Evolutionary conservation across 2,329 filamentous ascomycete species (phyloP), one percentile per base, ranked within the genome.

Genomic region (Apiospora sp.): DNA sequence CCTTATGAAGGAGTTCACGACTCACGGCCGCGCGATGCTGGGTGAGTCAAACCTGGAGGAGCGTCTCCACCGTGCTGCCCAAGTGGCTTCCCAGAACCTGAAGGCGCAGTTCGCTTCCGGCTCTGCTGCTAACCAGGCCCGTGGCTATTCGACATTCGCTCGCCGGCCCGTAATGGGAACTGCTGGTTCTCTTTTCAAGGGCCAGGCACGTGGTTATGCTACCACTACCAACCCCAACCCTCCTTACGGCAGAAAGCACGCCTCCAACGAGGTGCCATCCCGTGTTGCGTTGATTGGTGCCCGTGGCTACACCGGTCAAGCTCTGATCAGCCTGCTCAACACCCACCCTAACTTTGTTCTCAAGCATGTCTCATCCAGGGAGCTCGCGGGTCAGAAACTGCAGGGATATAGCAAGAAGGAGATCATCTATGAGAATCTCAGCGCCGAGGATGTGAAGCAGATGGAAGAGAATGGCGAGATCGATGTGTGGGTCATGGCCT

Each of bases 401-500:
- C 87, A 96, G 83, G 95, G 95, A 43, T 99, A 99, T 82, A 91
- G 90, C 79, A 98, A 98, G 89, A 91, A 93, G 75, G 91, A 97
- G 74, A 94, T 99, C 77, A 94, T 91, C 75, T 99, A 99, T 83
- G 94, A 98, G 83, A 98, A 95, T 82, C 87, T 98, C 64, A 92
- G 90, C 72, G 90, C 94, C 8, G 96, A 98, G 76, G 96, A 98
- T 77, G 92, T 98, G 16, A 91, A 91, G 75, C 89, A 91, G 72
- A 94, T 98, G 90, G 94, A 96, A 75, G 92, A 93, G 81, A 91
- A 92, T 44, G 93, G 93, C 70, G 90, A 95, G 79, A 92, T 98
- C 69, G 96, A 98, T 85, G 96, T 94, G 84, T 98, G 95, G 95
- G 94, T 98, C 64, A 96, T 98, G 94, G 96, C 96, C 48, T 90